Evolutionary conservation across 2,329 filamentous ascomycete genomes (phyloP).

Genomic region (Cryphonectria naterciae): DNA sequence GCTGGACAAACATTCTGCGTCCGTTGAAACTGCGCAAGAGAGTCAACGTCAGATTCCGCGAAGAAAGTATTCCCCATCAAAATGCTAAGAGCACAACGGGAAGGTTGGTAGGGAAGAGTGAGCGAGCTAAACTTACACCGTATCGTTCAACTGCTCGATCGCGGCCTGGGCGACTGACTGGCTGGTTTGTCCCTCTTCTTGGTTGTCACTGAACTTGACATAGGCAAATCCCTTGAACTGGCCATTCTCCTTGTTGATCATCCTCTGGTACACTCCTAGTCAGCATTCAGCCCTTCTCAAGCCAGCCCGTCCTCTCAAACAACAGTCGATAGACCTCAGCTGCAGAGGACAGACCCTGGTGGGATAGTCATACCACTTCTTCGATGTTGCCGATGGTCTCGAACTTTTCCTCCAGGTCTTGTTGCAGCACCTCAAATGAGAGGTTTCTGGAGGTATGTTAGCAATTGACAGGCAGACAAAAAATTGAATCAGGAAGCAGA

Average conservation of each 20-base stretch:
- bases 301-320: neutral
- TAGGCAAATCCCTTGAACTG: conserved; percentile 14
- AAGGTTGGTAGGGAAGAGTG: neutral
- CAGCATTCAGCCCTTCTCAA: neutral
- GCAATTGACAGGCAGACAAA: neutral
- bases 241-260: neutral
- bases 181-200: conserved; percentile 7
- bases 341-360: neutral
- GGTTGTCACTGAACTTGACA: conserved; percentile 14
- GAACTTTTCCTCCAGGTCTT: conserved; percentile 5
- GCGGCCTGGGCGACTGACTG: conserved; percentile 4
- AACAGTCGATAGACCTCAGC: neutral
- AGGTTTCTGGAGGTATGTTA: neutral
- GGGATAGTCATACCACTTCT: neutral
- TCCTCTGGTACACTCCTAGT: neutral
- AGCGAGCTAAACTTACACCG: neutral
- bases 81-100: neutral
- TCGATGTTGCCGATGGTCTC: neutral
- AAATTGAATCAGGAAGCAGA: neutral
- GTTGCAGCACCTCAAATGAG: neutral
- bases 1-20: neutral
- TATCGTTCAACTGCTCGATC: neutral
- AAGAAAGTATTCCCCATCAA: neutral
- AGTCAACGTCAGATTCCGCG: neutral
- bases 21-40: neutral